phyloP scores from a whole-genome alignment of 495 filamentous ascomycete genomes.

The Antarctomyces pellizariae region DNA sequence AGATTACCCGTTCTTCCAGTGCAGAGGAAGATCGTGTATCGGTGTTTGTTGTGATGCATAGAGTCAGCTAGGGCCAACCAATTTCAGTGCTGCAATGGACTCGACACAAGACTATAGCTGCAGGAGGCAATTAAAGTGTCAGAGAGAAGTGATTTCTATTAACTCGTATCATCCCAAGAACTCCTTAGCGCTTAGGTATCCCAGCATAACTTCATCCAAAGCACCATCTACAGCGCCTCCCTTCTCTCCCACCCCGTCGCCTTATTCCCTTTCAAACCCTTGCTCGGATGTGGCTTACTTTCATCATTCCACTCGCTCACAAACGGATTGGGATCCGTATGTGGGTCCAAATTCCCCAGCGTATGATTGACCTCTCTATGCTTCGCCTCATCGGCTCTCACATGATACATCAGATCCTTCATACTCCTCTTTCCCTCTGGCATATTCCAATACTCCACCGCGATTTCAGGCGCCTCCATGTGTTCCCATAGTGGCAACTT shows the following conservation, averaged over 20 bases:
- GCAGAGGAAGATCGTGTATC: no score
- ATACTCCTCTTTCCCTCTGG: constrained; percentile 64
- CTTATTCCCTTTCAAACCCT: constrained; percentile 45
- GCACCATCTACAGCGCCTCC: no score
- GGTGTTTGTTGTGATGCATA: no score
- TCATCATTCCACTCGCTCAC: constrained; percentile 53
- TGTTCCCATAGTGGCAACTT: constrained; percentile 58
- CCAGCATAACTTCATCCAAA: no score
- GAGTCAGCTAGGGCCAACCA: no score
- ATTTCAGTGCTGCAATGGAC: no score
- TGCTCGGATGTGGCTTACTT: constrained; percentile 37
- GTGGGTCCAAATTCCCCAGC: constrained; percentile 60
- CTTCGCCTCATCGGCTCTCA: constrained; percentile 84
- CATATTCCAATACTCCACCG: constrained; percentile 84
- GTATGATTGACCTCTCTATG: constrained; percentile 97
- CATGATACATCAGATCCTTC: constrained; percentile 65
- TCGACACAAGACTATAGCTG: no score
- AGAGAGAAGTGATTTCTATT: no score
- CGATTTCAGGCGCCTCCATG: constrained; percentile 67
- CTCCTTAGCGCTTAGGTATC: no score
- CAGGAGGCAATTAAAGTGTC: no score
- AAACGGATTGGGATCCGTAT: constrained; percentile 76
- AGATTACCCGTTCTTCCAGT: no score
- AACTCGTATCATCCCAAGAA: no score
- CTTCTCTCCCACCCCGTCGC: constrained; percentile 48